A percentile compares a stretch with the other conserved stretches of the same genome.
These are phyloP conservation scores for Helicostylum pulchrum DNA, from an alignment of 192 early-diverging fungal genomes.

Conservation along the genomic window DNA sequence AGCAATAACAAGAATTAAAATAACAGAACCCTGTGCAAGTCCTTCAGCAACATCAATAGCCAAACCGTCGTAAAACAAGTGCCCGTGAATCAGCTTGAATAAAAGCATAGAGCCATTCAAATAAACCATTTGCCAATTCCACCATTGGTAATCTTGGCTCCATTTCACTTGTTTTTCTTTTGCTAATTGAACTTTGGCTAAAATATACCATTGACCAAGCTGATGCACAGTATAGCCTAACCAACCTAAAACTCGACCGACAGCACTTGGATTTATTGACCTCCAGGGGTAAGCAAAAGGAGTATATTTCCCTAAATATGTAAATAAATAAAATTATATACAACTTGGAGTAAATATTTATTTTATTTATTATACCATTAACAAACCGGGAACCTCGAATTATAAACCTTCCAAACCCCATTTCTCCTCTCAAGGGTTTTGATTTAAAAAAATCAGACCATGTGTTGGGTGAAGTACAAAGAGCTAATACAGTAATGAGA, in stretches of 20 bases:
- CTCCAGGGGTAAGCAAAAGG: constrained; percentile 35
- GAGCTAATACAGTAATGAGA: constrained; percentile 3
- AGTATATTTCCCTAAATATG: constrained; percentile 13
- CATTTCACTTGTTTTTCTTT: constrained; percentile 22
- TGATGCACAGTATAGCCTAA: constrained; percentile 26
- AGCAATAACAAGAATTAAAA: constrained; percentile 28
- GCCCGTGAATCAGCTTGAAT: constrained; percentile 28
- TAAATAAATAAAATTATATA: not conserved
- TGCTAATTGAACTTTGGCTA: constrained; percentile 17
- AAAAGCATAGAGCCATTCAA: constrained; percentile 27
- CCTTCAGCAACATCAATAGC: constrained; percentile 35
- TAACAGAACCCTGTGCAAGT: constrained; percentile 26
- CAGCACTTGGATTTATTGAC: not conserved
- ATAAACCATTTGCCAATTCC: constrained; percentile 34
- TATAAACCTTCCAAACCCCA: constrained; percentile 28
- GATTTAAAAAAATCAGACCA: constrained; percentile 24
- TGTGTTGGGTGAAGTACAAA: not conserved
- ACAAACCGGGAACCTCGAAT: constrained; percentile 23
- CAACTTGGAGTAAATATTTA: not conserved
- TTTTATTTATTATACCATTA: not conserved
- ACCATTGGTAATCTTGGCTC: constrained; percentile 20
- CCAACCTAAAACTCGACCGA: constrained; percentile 21
- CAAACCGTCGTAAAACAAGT: constrained; percentile 31
- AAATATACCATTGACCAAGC: constrained; percentile 27
- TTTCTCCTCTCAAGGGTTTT: constrained; percentile 25